phyloP scores from a whole-genome alignment of 2,329 filamentous ascomycete species.

The Phialophora verrucosa region DNA sequence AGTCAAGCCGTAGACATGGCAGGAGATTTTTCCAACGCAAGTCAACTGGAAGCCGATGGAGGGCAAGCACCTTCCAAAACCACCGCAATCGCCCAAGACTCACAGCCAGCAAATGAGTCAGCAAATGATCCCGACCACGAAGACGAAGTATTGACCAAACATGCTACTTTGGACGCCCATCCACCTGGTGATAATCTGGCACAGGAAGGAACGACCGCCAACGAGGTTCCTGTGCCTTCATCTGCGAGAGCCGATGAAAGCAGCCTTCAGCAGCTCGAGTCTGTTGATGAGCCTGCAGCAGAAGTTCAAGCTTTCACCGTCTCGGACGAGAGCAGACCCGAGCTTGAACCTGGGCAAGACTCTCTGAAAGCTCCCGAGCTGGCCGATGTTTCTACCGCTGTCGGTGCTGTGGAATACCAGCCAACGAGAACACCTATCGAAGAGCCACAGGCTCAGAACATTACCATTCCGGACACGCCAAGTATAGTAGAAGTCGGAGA shows the following conservation, averaged over 20 bases:
- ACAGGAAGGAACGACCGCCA: background rate
- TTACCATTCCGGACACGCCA: background rate
- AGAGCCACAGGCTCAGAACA: background rate
- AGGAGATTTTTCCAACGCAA: background rate
- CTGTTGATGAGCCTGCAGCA: background rate
- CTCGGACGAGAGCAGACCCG: background rate
- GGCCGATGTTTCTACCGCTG: background rate
- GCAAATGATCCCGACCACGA: background rate
- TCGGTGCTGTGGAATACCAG: background rate
- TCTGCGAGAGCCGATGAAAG: background rate
- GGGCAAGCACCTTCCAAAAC: background rate
- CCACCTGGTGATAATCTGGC: background rate
- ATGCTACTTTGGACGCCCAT: background rate
- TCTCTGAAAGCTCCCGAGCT: background rate
- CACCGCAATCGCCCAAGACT: background rate
- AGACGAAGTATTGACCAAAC: background rate
- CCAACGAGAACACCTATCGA: background rate
- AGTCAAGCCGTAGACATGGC: background rate
- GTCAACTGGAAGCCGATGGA: background rate
- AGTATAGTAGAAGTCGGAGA: background rate
- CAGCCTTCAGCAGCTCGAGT: background rate
- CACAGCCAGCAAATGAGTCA: background rate
- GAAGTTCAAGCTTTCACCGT: background rate
- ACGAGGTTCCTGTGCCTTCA: background rate
- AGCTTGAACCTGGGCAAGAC: background rate